Conservation (phyloP, 192 early-diverging fungal genomes). For the Thamnidium elegans region DNA sequence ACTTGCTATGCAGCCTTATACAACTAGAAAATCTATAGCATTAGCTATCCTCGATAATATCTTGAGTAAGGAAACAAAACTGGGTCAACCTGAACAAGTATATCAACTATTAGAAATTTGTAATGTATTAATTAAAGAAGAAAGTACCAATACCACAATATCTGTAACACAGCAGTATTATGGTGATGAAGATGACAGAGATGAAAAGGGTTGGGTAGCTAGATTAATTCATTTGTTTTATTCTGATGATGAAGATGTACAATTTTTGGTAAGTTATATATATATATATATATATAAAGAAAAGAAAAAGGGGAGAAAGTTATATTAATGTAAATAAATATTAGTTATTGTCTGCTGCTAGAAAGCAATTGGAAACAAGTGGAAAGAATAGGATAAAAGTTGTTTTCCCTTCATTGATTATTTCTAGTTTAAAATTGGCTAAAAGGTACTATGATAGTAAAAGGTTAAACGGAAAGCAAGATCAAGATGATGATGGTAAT, state of each 20-base stretch:
- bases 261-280: slow-evolving; percentile 60
- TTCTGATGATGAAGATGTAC: slow-evolving; percentile 70
- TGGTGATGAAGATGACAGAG: slow-evolving; percentile 74
- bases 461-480: slow-evolving; percentile 25
- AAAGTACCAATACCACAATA: slow-evolving; percentile 53
- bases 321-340: neutral
- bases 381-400: slow-evolving; percentile 80
- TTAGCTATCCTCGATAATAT: slow-evolving; percentile 68
- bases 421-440: slow-evolving; percentile 61
- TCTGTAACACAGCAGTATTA: slow-evolving; percentile 37
- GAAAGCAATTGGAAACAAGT: slow-evolving; percentile 83
- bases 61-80: slow-evolving; percentile 62
- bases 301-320: no score
- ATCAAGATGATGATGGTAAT: slow-evolving; percentile 30
- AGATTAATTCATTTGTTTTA: slow-evolving; percentile 72
- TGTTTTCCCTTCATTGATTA: slow-evolving; percentile 85
- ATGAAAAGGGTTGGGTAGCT: slow-evolving; percentile 88
- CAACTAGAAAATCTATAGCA: slow-evolving; percentile 78
- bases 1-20: slow-evolving; percentile 80
- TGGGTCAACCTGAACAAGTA: slow-evolving; percentile 71
- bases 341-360: slow-evolving; percentile 72
- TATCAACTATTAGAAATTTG: slow-evolving; percentile 75
- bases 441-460: slow-evolving; percentile 40
- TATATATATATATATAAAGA: slow-evolving; percentile 3
- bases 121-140: slow-evolving; percentile 73